phyloP scores from a whole-genome alignment of 177 flowering plant genomes.

The Vitis hybrid region DNA sequence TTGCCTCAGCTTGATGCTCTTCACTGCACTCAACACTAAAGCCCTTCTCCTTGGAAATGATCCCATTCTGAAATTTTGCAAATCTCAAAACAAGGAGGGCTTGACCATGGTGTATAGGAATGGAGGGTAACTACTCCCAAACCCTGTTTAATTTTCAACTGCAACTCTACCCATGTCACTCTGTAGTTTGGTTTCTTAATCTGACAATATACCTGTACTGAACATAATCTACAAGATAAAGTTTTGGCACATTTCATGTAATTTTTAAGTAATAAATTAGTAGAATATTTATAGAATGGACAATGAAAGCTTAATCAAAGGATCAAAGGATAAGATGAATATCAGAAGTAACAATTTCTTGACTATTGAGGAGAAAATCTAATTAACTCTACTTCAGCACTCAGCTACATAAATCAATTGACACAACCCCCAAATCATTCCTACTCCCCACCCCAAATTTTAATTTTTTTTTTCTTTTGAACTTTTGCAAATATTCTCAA shows the following conservation, averaged over 20 bases:
- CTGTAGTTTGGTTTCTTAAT: too few species aligned
- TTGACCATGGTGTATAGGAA: background rate
- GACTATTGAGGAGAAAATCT: slow-evolving; percentile 6
- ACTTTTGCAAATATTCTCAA: background rate
- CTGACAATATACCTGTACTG: too few species aligned
- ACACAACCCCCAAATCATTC: background rate
- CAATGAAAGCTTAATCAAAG: too few species aligned
- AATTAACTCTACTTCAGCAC: background rate
- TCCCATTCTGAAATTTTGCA: slow-evolving; percentile 21
- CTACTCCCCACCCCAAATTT: background rate
- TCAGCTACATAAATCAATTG: background rate
- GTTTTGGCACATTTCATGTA: too few species aligned
- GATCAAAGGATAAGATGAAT: too few species aligned
- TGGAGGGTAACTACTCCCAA: background rate
- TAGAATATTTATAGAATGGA: too few species aligned
- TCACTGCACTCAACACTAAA: slow-evolving; percentile 31
- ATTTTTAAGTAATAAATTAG: too few species aligned
- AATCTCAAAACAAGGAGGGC: slow-evolving; percentile 5
- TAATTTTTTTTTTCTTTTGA: background rate
- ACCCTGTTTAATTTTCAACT: too few species aligned
- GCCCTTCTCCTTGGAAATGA: slow-evolving; percentile 24
- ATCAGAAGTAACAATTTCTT: too few species aligned
- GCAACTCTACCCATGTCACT: too few species aligned
- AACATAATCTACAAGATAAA: too few species aligned
- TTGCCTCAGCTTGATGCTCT: slow-evolving; percentile 35